phyloP scores from a whole-genome alignment of 106 monocot species.

The Allium fistulosum region DNA sequence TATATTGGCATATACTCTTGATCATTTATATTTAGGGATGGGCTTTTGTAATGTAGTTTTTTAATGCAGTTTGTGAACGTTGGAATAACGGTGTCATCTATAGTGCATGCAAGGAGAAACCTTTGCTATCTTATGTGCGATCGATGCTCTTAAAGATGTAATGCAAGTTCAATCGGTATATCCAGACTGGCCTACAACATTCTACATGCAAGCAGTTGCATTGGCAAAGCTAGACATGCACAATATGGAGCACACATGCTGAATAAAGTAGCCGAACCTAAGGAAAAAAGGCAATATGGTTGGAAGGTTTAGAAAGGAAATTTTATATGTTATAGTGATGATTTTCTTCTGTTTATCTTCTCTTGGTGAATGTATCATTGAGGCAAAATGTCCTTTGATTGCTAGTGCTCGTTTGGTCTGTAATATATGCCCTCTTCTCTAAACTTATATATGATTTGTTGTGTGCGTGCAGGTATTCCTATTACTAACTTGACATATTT shows the following conservation, averaged over 20 bases:
- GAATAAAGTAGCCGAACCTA: constrained; percentile 16
- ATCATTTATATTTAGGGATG: too few relatives aligned
- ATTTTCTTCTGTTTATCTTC: too few relatives aligned
- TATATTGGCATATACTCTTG: too few relatives aligned
- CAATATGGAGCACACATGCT: constrained; percentile 18
- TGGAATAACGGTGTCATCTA: constrained; percentile 23
- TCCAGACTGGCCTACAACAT: constrained; percentile 25
- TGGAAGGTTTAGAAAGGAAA: constrained; percentile 5
- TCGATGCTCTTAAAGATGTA: constrained; percentile 19
- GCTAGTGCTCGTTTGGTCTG: too few relatives aligned
- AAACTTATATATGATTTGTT: too few relatives aligned
- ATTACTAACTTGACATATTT: too few relatives aligned
- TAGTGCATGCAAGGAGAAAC: constrained; percentile 19
- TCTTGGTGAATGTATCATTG: too few relatives aligned
- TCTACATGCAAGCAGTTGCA: constrained; percentile 29
- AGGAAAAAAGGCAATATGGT: constrained; percentile 21
- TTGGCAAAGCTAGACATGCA: constrained; percentile 22
- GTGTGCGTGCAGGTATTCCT: too few relatives aligned
- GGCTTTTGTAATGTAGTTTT: too few relatives aligned
- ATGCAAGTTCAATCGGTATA: constrained; percentile 28
- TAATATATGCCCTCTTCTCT: too few relatives aligned
- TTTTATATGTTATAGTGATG: too few relatives aligned
- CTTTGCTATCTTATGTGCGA: constrained; percentile 23
- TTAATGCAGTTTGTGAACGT: constrained; percentile 21
- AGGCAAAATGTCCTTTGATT: too few relatives aligned